A percentile compares a stretch with the other conserved stretches of the same genome.
Evolutionary conservation across 2,329 filamentous ascomycete species (phyloP).

Genomic region (Didymella sp.): DNA sequence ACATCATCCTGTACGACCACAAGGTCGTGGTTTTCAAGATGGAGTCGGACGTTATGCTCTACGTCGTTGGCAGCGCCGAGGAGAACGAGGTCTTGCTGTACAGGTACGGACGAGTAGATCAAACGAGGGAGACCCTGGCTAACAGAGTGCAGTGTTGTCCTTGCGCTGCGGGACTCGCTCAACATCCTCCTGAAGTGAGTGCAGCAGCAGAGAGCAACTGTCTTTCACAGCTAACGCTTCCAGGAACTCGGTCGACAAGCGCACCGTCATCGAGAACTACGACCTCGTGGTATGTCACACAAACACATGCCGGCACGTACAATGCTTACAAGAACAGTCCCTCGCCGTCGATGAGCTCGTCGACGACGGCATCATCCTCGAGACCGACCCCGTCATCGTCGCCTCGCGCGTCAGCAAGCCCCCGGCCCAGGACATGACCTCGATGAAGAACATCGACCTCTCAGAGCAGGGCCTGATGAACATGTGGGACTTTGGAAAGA

Average conservation of each 20-base stretch:
- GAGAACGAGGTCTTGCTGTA: constrained; percentile 98
- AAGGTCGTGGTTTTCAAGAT: constrained; percentile 96
- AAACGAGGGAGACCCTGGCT: constrained; percentile 3
- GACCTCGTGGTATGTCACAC: constrained; percentile 70
- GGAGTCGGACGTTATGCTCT: constrained; percentile 96
- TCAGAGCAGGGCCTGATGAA: constrained; percentile 96
- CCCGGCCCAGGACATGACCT: constrained; percentile 83
- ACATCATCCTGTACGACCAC: constrained; percentile 98
- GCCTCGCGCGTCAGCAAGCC: constrained; percentile 91
- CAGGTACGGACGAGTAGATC: constrained; percentile 53
- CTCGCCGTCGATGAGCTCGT: constrained; percentile 84
- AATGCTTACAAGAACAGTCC: constrained; percentile 79
- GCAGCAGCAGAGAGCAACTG: background rate
- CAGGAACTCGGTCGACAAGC: constrained; percentile 95
- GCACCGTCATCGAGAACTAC: constrained; percentile 98
- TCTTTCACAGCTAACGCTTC: no score
- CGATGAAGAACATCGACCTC: constrained; percentile 91
- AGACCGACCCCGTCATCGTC: constrained; percentile 95
- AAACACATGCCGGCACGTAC: background rate
- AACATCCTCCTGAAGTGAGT: constrained; percentile 90
- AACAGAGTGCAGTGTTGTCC: constrained; percentile 69
- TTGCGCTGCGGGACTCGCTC: constrained; percentile 88
- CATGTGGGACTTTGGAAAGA: constrained; percentile 90
- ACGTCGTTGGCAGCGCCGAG: constrained; percentile 85
- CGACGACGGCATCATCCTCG: constrained; percentile 83